A percentile compares a stretch with the other conserved stretches of the same genome.
These are phyloP conservation scores for Fraxinus baroniana DNA, from an alignment of 305 asterid species.

Conservation along the genomic window DNA sequence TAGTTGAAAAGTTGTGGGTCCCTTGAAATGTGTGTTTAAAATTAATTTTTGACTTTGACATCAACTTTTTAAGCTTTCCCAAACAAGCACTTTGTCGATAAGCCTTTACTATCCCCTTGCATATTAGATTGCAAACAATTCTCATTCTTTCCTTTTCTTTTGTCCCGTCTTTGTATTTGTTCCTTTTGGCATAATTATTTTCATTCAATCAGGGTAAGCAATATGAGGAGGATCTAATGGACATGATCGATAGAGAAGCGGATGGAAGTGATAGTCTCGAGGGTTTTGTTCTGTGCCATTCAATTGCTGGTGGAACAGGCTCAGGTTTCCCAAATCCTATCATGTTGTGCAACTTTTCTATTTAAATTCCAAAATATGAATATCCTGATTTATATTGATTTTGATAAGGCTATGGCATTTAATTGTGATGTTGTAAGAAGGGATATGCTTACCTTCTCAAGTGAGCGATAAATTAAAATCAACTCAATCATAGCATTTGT, in stretches of 20 bases:
- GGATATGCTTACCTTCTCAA: not conserved
- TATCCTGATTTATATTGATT: not conserved
- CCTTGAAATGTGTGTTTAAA: not conserved
- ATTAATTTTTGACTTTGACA: not conserved
- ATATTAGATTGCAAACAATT: not conserved
- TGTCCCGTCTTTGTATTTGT: not conserved
- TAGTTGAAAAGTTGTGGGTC: not conserved
- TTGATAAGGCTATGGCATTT: slow-evolving; percentile 11
- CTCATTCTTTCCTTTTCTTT: not conserved
- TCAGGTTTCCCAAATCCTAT: slow-evolving; percentile 54
- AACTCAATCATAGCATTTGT: not conserved
- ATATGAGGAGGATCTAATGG: slow-evolving; percentile 97
- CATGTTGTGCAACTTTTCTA: slow-evolving; percentile 16
- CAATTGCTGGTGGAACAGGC: slow-evolving; percentile 99
- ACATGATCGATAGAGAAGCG: slow-evolving; percentile 99
- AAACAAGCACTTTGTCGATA: not conserved
- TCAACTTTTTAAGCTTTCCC: not conserved
- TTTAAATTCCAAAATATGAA: not conserved
- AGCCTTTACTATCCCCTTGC: not conserved
- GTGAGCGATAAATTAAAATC: slow-evolving; percentile 4
- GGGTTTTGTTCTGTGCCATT: slow-evolving; percentile 98
- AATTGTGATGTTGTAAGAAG: not conserved
- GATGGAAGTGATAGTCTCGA: slow-evolving; percentile 99
- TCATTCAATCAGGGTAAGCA: slow-evolving; percentile 71
- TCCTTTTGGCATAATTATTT: slow-evolving; percentile 18